Percentiles rank a stretch among this genome's conserved stretches.
These are phyloP conservation scores for Thalassiosira oceanica DNA, from an alignment of 352 stramenopile genomes.

Conservation along the genomic window DNA sequence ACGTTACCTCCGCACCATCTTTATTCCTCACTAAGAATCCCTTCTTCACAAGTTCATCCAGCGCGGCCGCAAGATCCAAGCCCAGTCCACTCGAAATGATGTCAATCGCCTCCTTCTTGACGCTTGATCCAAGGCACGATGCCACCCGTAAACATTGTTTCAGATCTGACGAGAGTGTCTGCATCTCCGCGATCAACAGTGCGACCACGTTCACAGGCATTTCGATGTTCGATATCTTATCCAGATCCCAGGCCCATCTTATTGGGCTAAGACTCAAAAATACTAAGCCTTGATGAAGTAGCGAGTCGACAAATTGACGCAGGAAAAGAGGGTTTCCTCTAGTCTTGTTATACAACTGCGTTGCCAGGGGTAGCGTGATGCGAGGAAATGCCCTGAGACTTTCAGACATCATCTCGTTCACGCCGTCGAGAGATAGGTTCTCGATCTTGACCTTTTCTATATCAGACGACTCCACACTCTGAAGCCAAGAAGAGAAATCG, in stretches of 20 bases:
- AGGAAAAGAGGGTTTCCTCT: slow-evolving; percentile 30
- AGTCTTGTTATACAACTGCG: slow-evolving; percentile 23
- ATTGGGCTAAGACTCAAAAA: slow-evolving; percentile 15
- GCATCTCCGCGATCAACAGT: slow-evolving; percentile 23
- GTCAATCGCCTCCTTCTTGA: slow-evolving; percentile 12
- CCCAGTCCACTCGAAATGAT: slow-evolving; percentile 18
- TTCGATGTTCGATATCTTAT: slow-evolving; percentile 31
- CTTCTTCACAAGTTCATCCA: slow-evolving; percentile 11
- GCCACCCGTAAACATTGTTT: slow-evolving; percentile 25
- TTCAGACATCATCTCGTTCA: slow-evolving; percentile 33
- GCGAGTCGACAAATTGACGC: slow-evolving; percentile 12
- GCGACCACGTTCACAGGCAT: slow-evolving; percentile 27
- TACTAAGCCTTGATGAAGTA: slow-evolving; percentile 12
- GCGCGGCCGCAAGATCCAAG: slow-evolving; percentile 2
- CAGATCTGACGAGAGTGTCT: slow-evolving; percentile 13
- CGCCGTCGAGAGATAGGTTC: slow-evolving; percentile 7
- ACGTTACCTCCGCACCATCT: slow-evolving; percentile 1
- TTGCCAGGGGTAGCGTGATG: slow-evolving; percentile 30
- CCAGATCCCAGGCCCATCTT: slow-evolving; percentile 26
- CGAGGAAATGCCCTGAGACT: slow-evolving; percentile 22
- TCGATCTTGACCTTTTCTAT: slow-evolving; percentile 20
- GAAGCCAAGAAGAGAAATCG: slow-evolving; percentile 6
- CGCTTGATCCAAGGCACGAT: slow-evolving; percentile 22
- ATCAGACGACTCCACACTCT: slow-evolving; percentile 2
- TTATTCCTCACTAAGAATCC: slow-evolving; percentile 6